Evolutionary conservation across 371 early-diverging fungal genomes (phyloP).

Genomic region (Zopfochytrium polystomum): DNA sequence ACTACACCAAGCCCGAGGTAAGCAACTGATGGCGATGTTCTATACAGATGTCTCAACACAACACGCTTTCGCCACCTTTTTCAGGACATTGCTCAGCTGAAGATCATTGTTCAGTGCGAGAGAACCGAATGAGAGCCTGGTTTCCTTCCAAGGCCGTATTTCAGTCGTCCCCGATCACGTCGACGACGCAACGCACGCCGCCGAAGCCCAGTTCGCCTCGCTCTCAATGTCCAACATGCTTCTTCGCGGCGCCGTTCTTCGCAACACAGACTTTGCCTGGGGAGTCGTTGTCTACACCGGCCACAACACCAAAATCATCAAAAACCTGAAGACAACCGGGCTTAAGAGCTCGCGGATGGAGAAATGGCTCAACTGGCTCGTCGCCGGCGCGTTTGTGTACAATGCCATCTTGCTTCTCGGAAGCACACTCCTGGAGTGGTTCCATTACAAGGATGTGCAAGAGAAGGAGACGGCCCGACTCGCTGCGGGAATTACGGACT

Average conservation of each 20-base stretch:
- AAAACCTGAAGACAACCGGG: constrained; percentile 83
- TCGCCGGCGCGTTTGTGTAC: constrained; percentile 45
- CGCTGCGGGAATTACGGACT: constrained; percentile 5
- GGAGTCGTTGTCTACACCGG: constrained; percentile 86
- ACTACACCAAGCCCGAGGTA: constrained; percentile 22
- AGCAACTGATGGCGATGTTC: not conserved
- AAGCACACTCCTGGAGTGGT: constrained; percentile 25
- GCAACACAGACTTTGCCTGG: constrained; percentile 83
- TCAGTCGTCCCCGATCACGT: too few species aligned
- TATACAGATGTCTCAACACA: not conserved
- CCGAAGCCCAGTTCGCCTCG: constrained; percentile 41
- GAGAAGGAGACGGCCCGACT: constrained; percentile 19
- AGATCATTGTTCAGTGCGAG: constrained; percentile 47
- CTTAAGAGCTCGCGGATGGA: constrained; percentile 92
- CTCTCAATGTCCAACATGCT: constrained; percentile 75
- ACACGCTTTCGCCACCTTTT: not conserved
- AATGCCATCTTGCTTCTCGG: constrained; percentile 38
- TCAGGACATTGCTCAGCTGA: constrained; percentile 20
- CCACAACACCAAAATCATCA: constrained; percentile 82
- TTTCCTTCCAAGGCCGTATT: constrained; percentile 48
- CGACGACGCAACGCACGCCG: constrained; percentile 35
- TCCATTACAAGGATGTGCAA: constrained; percentile 18
- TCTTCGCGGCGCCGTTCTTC: constrained; percentile 84
- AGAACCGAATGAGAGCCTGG: constrained; percentile 50
- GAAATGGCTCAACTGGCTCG: constrained; percentile 75